phyloP scores from a whole-genome alignment of 2,329 filamentous ascomycete genomes.

The Fusarium sarcochroum region DNA sequence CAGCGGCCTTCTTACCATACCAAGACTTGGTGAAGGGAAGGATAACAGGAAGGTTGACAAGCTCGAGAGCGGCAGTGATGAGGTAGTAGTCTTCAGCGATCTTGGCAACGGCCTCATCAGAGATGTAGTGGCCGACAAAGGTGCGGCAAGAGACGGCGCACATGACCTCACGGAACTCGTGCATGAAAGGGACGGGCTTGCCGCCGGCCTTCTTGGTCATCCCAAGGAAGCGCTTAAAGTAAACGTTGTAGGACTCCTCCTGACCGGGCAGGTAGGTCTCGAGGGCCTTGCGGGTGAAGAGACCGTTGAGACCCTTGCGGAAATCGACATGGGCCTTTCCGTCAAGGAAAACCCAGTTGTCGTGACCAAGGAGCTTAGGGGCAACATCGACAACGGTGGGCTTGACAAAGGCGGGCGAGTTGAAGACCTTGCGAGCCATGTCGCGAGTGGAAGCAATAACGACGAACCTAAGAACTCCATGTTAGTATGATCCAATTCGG shows the following conservation, averaged over 20 bases:
- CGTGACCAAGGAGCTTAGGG: slow-evolving; percentile 89
- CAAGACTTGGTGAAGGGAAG: slow-evolving; percentile 95
- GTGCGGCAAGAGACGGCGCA: slow-evolving; percentile 94
- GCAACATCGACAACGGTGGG: slow-evolving; percentile 96
- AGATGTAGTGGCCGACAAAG: slow-evolving; percentile 97
- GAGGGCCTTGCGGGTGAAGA: slow-evolving; percentile 93
- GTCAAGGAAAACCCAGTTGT: slow-evolving; percentile 98
- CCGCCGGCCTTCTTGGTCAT: slow-evolving; percentile 79
- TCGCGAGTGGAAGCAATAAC: slow-evolving; percentile 96
- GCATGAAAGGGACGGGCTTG: slow-evolving; percentile 89
- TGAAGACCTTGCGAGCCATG: slow-evolving; percentile 96
- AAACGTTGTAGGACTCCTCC: slow-evolving; percentile 90
- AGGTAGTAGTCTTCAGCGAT: slow-evolving; percentile 97
- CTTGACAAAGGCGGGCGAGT: slow-evolving; percentile 91
- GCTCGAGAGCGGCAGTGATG: slow-evolving; percentile 93
- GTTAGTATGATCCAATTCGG: slow-evolving; percentile 19
- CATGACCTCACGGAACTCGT: slow-evolving; percentile 93
- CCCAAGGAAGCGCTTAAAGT: slow-evolving; percentile 84
- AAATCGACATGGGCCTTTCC: slow-evolving; percentile 96
- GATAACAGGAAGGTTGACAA: slow-evolving; percentile 99
- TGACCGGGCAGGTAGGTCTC: slow-evolving; percentile 91
- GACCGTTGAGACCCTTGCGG: slow-evolving; percentile 93
- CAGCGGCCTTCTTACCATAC: slow-evolving; percentile 96
- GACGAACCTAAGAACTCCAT: slow-evolving; percentile 77
- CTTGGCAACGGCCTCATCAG: slow-evolving; percentile 90